Conservation (phyloP, 1,139 yeast genomes). For the Zygoascus sp. region DNA sequence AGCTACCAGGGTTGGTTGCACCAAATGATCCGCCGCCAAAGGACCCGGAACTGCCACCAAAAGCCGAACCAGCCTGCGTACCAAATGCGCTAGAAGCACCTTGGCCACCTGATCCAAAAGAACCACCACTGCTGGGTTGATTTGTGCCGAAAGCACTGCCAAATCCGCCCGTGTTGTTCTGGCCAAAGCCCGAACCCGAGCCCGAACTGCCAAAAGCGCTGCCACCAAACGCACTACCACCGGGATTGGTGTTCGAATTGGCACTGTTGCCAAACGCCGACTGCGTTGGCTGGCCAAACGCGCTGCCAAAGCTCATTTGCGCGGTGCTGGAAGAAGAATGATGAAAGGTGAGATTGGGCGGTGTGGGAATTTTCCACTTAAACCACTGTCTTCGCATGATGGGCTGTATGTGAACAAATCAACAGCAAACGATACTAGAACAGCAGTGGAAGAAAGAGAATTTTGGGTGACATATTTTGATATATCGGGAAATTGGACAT, state of each 20-base stretch:
- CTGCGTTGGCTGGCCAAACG: slow-evolving; percentile 14
- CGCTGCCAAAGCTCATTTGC: slow-evolving; percentile 15
- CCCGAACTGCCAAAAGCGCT: slow-evolving; percentile 3
- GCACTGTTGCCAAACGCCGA: slow-evolving; percentile 9
- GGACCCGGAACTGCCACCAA: slow-evolving; percentile 7
- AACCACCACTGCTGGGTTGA: neutral
- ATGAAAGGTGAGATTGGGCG: neutral
- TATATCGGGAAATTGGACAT: neutral
- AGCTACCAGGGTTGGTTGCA: neutral
- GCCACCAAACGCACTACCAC: slow-evolving; percentile 3
- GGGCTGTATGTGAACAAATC: neutral
- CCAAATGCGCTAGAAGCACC: slow-evolving; percentile 18
- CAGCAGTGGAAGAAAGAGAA: neutral
- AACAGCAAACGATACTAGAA: neutral
- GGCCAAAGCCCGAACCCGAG: slow-evolving; percentile 14
- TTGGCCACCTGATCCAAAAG: slow-evolving; percentile 9
- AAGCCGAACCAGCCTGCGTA: slow-evolving; percentile 4
- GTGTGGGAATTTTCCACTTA: neutral
- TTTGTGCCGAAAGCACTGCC: slow-evolving; percentile 17
- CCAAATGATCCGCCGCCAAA: neutral
- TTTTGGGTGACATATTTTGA: too few relatives aligned
- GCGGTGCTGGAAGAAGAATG: neutral
- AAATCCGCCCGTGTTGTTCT: slow-evolving; percentile 11
- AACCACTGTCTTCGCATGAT: neutral
- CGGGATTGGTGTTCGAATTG: neutral